Evolutionary conservation across 108 stramenopile genomes (phyloP).

Genomic region (Pseudonitzschia delicatissima): DNA sequence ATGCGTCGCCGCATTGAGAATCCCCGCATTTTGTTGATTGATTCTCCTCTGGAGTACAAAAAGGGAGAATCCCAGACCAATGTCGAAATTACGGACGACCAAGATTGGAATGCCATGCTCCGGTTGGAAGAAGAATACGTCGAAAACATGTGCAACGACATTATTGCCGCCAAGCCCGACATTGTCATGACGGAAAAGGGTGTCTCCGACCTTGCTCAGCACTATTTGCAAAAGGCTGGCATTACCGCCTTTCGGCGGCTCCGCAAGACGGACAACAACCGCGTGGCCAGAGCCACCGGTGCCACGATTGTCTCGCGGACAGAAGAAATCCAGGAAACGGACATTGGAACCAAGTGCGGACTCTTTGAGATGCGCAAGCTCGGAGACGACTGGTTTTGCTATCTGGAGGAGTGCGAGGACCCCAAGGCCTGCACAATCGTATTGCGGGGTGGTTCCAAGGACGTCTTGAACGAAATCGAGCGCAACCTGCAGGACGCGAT

Average conservation of each 20-base stretch:
- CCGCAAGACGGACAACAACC: conserved; percentile 99
- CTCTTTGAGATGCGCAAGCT: conserved; percentile 99
- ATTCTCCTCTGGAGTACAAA: conserved; percentile 99
- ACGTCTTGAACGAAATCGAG: conserved; percentile 99
- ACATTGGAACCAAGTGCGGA: conserved; percentile 98
- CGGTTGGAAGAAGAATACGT: conserved; percentile 99
- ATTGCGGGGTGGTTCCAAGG: conserved; percentile 97
- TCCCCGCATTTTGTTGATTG: conserved; percentile 96
- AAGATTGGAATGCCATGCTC: conserved; percentile 98
- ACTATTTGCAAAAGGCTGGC: conserved; percentile 97
- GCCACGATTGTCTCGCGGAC: conserved; percentile 98
- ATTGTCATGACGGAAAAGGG: conserved; percentile 99
- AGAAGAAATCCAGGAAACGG: conserved; percentile 97
- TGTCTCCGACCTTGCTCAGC: conserved; percentile 98
- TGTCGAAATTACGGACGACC: conserved; percentile 97
- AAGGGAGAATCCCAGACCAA: conserved; percentile 99
- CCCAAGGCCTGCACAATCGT: conserved; percentile 99
- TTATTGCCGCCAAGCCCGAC: conserved; percentile 97
- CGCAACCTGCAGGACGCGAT: conserved; percentile 99
- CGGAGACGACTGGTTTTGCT: conserved; percentile 98
- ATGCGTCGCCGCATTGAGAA: conserved; percentile 98
- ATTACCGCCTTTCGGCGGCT: conserved; percentile 97
- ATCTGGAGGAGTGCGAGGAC: conserved; percentile 95
- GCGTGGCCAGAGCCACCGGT: conserved; percentile 95
- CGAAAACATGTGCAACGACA: conserved; percentile 98